These are phyloP conservation scores for Neonectria coccinea DNA, from an alignment of 2,329 filamentous ascomycete species.

Conservation along the genomic window DNA sequence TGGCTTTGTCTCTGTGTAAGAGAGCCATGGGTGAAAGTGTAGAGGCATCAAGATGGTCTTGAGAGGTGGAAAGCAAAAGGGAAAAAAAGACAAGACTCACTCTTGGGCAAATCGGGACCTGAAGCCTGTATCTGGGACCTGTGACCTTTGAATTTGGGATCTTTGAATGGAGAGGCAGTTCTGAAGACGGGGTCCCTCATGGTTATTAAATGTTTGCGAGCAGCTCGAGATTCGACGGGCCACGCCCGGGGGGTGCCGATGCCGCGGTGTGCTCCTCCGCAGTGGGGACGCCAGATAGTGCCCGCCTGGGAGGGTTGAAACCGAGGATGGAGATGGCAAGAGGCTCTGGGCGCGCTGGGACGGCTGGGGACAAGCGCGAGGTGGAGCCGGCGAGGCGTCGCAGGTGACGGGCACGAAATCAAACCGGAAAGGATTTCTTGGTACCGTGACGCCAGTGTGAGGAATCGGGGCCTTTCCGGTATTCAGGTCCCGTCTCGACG, in stretches of 20 bases:
- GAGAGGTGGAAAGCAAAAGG: constrained; percentile 15
- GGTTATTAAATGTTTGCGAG: constrained; percentile 54
- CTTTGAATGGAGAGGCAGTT: constrained; percentile 53
- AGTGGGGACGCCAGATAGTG: constrained; percentile 44
- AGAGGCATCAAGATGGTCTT: constrained; percentile 19
- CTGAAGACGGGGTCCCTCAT: constrained; percentile 57
- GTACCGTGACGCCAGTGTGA: constrained; percentile 37
- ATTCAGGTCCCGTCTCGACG: neutral
- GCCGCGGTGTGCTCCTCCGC: constrained; percentile 44
- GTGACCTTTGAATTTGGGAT: constrained; percentile 55
- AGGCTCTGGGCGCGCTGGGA: constrained; percentile 29
- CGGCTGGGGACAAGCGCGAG: constrained; percentile 44
- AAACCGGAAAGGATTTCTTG: constrained; percentile 50
- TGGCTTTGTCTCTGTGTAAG: neutral
- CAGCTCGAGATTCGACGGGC: constrained; percentile 37
- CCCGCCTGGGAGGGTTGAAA: constrained; percentile 43
- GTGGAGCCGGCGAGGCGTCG: constrained; percentile 45
- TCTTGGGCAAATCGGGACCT: constrained; percentile 56
- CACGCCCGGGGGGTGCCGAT: constrained; percentile 43
- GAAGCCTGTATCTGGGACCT: constrained; percentile 53
- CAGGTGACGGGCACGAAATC: constrained; percentile 51
- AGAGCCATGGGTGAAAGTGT: constrained; percentile 5
- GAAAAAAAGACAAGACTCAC: constrained; percentile 47
- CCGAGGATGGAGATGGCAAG: constrained; percentile 45
- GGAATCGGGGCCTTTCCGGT: neutral